These are phyloP conservation scores for Rhodotorula toruloides DNA, from an alignment of 768 basidiomycete genomes.

Conservation along the genomic window DNA sequence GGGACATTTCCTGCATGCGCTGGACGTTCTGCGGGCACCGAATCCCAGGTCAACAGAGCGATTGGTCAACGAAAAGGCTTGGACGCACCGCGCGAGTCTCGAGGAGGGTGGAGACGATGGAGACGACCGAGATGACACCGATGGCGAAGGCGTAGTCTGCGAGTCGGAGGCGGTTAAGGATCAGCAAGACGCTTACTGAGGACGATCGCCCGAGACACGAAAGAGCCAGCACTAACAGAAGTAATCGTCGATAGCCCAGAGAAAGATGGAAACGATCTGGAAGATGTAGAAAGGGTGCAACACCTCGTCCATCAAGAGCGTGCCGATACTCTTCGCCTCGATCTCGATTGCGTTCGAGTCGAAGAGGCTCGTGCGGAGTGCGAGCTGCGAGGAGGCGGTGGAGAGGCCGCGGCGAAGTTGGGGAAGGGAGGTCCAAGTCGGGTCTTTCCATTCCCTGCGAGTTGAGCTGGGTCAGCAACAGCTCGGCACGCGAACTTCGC, in stretches of 20 bases:
- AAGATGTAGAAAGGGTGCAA: constrained; percentile 98
- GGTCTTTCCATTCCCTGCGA: constrained; percentile 82
- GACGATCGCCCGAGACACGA: neutral
- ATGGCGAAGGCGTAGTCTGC: constrained; percentile 93
- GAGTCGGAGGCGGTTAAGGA: neutral
- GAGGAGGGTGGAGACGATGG: constrained; percentile 75
- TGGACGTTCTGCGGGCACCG: constrained; percentile 63
- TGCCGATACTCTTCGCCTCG: constrained; percentile 70
- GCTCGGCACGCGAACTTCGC: constrained; percentile 10
- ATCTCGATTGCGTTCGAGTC: constrained; percentile 84
- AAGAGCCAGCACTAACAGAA: constrained; percentile 47
- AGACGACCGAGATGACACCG: constrained; percentile 77
- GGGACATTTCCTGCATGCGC: constrained; percentile 94
- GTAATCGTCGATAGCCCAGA: constrained; percentile 94
- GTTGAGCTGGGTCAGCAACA: neutral
- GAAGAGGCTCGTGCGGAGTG: constrained; percentile 65
- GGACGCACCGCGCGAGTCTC: constrained; percentile 66
- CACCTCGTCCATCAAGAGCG: constrained; percentile 83
- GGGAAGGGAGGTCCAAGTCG: constrained; percentile 60
- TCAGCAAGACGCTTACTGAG: neutral
- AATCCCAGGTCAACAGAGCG: neutral
- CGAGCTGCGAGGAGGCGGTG: constrained; percentile 57
- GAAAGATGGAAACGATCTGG: constrained; percentile 85
- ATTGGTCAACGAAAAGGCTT: too few relatives aligned
- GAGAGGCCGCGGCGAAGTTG: constrained; percentile 63